Evolutionary conservation across 2,329 filamentous ascomycete species (phyloP), one percentile per base, ranked within the genome.

Genomic region (Scedosporium minutisporum): DNA sequence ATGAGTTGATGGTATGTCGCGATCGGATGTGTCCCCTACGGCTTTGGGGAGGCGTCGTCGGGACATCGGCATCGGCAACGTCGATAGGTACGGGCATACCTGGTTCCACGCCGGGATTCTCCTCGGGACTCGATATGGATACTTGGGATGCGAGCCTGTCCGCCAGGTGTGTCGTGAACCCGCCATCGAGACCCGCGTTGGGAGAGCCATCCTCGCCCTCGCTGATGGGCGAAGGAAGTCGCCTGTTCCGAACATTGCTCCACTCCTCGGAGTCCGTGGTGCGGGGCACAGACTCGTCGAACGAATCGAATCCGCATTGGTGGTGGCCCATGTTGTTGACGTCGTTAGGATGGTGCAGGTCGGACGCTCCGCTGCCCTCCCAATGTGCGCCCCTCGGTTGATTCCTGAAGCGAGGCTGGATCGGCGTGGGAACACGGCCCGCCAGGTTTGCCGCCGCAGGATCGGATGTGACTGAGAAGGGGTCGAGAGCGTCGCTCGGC

Each of bases 161-260:
- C 70, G 55, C 73, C 64, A 65, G 73, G 68, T 64, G 74, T 67
- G 63, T 75, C 58, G 62, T 72, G 64, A 63, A 74, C 69, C 65
- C 74, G 68, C 65, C 73, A 68, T 73, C 70, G 48, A 72, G 63
- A 14, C 69, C 65, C 65, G 76, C 75, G 58, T 67, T 70, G 42
- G 67, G 68, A 14, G 69, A 73, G 48, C 68, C 69, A 60, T 82
- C 81, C 63, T 84, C 81, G 18, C 75, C 76, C 66, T 85, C 83
- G 61, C 81, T 85, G 60, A 85, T 85, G n/a, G 83, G 83, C 4
- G 83, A 85, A 2, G 83, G 83, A 1, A 85, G 73, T 16, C 81
- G 78, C 27, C 82, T 76, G 65, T 79, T 82, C 65, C 84, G 80
- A 14, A 80, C 73, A 64, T 78, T 73, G 57, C 77, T 78, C 82